These are phyloP conservation scores for Tephrocybe sp. DNA, from an alignment of 768 basidiomycete genomes.

Conservation along the genomic window DNA sequence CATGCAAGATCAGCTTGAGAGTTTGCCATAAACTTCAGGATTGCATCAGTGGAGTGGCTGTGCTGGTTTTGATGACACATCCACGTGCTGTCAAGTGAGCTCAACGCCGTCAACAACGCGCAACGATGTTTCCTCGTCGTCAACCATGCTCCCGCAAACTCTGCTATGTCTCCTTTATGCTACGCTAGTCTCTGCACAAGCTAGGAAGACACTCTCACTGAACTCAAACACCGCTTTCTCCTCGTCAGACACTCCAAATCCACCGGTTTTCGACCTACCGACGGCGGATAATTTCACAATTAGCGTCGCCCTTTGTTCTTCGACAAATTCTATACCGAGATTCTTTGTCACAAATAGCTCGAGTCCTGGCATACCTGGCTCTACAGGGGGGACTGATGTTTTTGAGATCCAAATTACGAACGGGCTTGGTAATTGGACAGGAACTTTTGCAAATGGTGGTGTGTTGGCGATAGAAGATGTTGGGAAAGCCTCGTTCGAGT, in stretches of 20 bases:
- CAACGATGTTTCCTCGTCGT: no score
- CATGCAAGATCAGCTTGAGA: no score
- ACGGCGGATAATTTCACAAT: conserved; percentile 37
- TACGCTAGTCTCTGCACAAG: conserved; percentile 31
- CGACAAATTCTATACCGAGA: conserved; percentile 35
- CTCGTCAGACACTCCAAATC: conserved; percentile 27
- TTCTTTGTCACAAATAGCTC: conserved; percentile 63
- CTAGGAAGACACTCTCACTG: conserved; percentile 30
- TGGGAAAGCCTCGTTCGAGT: conserved; percentile 48
- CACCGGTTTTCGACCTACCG: conserved; percentile 42
- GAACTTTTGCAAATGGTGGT: conserved; percentile 46
- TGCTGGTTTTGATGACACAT: no score
- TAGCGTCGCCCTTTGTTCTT: conserved; percentile 50
- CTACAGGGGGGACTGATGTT: conserved; percentile 36
- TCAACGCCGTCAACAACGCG: no score
- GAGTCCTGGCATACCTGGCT: conserved; percentile 32
- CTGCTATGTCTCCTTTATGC: conserved; percentile 34
- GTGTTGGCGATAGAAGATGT: conserved; percentile 46
- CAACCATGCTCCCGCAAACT: conserved; percentile 33
- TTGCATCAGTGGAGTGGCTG: no score
- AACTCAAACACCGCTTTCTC: conserved; percentile 36
- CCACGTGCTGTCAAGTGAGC: no score
- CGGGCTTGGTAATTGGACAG: conserved; percentile 56
- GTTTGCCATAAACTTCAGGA: no score
- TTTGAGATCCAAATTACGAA: conserved; percentile 47